Conservation (phyloP, 2,329 filamentous ascomycete species). For the Volutella citrinella region DNA sequence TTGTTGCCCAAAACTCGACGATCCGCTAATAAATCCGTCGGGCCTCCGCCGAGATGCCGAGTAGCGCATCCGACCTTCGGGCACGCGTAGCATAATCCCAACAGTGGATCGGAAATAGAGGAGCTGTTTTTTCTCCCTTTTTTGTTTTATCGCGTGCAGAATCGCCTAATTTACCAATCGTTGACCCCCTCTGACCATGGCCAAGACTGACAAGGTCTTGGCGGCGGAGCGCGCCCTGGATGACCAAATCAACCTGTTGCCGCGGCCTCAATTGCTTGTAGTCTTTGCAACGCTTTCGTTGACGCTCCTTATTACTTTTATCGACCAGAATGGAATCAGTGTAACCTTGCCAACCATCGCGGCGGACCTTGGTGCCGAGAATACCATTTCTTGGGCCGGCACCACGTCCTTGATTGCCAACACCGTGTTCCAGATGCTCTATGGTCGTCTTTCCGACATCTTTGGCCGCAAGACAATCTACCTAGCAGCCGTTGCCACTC, state of each 20-base stretch:
- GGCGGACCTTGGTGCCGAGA: conserved; percentile 41
- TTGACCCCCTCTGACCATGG: too few relatives aligned
- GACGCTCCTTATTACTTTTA: conserved; percentile 52
- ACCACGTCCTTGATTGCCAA: conserved; percentile 53
- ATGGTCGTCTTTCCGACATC: conserved; percentile 60
- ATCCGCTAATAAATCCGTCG: too few relatives aligned
- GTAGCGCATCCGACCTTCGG: too few relatives aligned
- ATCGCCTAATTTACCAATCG: too few relatives aligned
- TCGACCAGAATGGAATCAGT: conserved; percentile 56
- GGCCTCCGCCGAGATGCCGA: too few relatives aligned
- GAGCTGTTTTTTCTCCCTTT: too few relatives aligned
- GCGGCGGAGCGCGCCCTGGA: conserved; percentile 44
- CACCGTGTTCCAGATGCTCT: conserved; percentile 63
- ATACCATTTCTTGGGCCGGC: conserved; percentile 55
- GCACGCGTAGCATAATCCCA: too few relatives aligned
- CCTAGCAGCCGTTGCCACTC: conserved; percentile 47
- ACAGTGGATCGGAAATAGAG: too few relatives aligned
- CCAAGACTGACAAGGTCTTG: too few relatives aligned
- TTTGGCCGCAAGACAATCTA: conserved; percentile 59
- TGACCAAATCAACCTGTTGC: conserved; percentile 57
- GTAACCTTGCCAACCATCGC: conserved; percentile 50
- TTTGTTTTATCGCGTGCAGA: too few relatives aligned
- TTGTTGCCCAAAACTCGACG: too few relatives aligned
- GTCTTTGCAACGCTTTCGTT: conserved; percentile 52
- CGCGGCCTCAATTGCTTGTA: conserved; percentile 44